These are phyloP conservation scores for Talaromyces albobiverticillius DNA, from an alignment of 2,329 filamentous ascomycete species.

Conservation along the genomic window DNA sequence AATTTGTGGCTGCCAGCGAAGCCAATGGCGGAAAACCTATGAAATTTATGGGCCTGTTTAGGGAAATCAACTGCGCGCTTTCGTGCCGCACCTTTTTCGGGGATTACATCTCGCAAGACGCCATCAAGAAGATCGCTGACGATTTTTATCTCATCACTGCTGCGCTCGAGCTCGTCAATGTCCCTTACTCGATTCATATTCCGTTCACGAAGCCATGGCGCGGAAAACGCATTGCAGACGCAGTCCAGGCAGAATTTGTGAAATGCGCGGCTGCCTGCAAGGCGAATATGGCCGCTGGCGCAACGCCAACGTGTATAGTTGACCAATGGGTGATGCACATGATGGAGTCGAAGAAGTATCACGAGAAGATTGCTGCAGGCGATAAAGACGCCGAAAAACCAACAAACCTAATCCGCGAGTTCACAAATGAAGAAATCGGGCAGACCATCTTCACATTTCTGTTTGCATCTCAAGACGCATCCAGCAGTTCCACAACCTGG, in stretches of 20 bases:
- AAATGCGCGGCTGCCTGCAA: constrained; percentile 92
- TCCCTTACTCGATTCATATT: constrained; percentile 75
- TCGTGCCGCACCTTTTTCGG: constrained; percentile 94
- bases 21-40: constrained; percentile 68
- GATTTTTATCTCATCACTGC: constrained; percentile 97
- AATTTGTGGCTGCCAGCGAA: constrained; percentile 72
- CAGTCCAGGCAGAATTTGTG: constrained; percentile 83
- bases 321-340: constrained; percentile 89
- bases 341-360: constrained; percentile 78
- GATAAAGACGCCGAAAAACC: constrained; percentile 77
- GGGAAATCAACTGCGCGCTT: constrained; percentile 89
- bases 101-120: constrained; percentile 87
- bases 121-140: constrained; percentile 88
- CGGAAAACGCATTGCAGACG: constrained; percentile 89
- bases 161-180: constrained; percentile 94
- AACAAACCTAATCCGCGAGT: constrained; percentile 74
- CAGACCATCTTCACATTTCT: constrained; percentile 94
- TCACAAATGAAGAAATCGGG: constrained; percentile 84
- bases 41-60: constrained; percentile 87
- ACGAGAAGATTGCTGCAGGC: constrained; percentile 71
- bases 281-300: constrained; percentile 84
- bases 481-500: constrained; percentile 89
- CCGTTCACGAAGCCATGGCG: constrained; percentile 96
- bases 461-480: constrained; percentile 95
- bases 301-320: constrained; percentile 85